Percentiles rank a stretch among this genome's conserved stretches.
Conservation (phyloP, 768 basidiomycete species). For the Botryobasidium botryosum region DNA sequence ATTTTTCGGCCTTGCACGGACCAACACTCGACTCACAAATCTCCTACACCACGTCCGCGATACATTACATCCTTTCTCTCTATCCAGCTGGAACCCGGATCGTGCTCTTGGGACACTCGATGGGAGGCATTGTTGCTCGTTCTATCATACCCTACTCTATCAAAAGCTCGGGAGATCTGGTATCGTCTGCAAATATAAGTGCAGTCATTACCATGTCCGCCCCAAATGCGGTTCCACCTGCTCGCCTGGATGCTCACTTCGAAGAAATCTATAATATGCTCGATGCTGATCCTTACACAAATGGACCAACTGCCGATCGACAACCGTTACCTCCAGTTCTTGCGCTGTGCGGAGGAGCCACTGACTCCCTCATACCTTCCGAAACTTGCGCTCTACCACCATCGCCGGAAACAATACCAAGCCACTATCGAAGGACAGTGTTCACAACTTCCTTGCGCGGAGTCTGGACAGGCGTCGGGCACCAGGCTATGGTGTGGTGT, state of each 20-base stretch:
- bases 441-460: conserved; percentile 81
- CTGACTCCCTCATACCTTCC: conserved; percentile 82
- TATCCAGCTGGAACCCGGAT: conserved; percentile 51
- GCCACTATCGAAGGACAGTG: conserved; percentile 37
- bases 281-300: too few species aligned
- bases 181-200: conserved; percentile 33
- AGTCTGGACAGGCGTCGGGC: conserved; percentile 91
- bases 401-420: conserved; percentile 5
- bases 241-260: conserved; percentile 67
- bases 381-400: conserved; percentile 60
- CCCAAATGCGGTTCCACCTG: conserved; percentile 76
- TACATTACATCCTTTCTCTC: conserved; percentile 60
- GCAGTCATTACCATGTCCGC: conserved; percentile 93
- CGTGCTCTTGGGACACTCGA: conserved; percentile 81
- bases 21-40: conserved; percentile 73
- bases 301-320: conserved; percentile 22
- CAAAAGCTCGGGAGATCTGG: conserved; percentile 7
- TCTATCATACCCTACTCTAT: conserved; percentile 50
- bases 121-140: conserved; percentile 88
- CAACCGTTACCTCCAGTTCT: conserved; percentile 40
- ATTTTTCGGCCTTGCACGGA: conserved; percentile 89
- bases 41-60: conserved; percentile 48
- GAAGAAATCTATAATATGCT: conserved; percentile 57
- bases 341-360: conserved; percentile 81
- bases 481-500: conserved; percentile 97